These are phyloP conservation scores for Magnolia officinalis DNA, from an alignment of 164 flowering plant genomes.

Conservation along the genomic window DNA sequence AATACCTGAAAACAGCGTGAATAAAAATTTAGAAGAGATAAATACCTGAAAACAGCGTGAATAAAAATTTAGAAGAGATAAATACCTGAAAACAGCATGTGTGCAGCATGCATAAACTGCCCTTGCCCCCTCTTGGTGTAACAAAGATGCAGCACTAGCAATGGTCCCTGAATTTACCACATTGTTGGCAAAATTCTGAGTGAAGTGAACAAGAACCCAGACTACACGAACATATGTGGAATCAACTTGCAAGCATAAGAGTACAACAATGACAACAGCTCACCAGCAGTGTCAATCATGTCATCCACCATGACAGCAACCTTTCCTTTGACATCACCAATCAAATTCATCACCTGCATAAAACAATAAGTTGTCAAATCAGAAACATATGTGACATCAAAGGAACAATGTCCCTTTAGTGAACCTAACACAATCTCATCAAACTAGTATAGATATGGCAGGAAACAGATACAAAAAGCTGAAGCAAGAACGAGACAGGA, in stretches of 20 bases:
- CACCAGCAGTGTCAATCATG: slow-evolving; percentile 74
- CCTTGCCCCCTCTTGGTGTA: slow-evolving; percentile 80
- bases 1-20: no score
- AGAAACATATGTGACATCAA: neutral
- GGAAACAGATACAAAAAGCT: neutral
- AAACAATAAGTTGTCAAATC: neutral
- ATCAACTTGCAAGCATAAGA: neutral
- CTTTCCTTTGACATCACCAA: slow-evolving; percentile 65
- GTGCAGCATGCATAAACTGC: slow-evolving; percentile 88
- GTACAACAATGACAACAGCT: slow-evolving; percentile 8
- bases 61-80: neutral
- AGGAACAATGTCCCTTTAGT: neutral
- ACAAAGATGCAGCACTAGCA: slow-evolving; percentile 68
- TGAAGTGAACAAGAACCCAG: neutral
- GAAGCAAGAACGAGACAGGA: neutral
- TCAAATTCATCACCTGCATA: slow-evolving; percentile 54
- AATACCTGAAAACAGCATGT: slow-evolving; percentile 81
- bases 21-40: neutral
- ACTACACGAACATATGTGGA: neutral
- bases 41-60: slow-evolving; percentile 81
- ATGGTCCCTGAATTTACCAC: slow-evolving; percentile 48
- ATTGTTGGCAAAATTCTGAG: neutral
- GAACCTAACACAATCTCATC: neutral
- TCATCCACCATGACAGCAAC: slow-evolving; percentile 74
- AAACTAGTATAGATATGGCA: neutral